phyloP scores from a whole-genome alignment of 2,329 filamentous ascomycete species.

The Fusarium irregulare region DNA sequence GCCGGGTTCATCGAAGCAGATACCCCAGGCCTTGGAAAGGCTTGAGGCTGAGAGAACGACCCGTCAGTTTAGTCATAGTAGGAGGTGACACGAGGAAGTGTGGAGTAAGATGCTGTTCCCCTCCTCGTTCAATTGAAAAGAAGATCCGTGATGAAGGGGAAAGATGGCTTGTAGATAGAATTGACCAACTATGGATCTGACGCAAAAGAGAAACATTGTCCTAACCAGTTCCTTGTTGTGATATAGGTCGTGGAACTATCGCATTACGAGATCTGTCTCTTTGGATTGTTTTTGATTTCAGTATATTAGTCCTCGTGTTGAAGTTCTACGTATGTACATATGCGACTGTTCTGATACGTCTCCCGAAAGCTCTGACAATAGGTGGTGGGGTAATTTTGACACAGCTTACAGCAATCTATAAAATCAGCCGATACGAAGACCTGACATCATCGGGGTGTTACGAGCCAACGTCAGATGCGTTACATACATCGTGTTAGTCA shows the following conservation, averaged over 20 bases:
- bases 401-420: conserved; percentile 10
- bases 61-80: conserved; percentile 18
- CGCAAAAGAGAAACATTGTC: conserved; percentile 4
- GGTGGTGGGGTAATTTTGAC: conserved; percentile 25
- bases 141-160: conserved; percentile 5
- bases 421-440: conserved; percentile 20
- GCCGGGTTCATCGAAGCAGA: conserved; percentile 37
- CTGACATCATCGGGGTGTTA: conserved; percentile 33
- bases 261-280: background rate
- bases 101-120: conserved; percentile 6
- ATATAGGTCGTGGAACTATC: no score
- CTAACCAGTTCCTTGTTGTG: background rate
- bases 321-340: background rate
- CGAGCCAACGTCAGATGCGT: conserved; percentile 16
- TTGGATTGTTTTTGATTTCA: background rate
- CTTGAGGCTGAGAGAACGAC: conserved; percentile 34
- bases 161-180: conserved; percentile 23
- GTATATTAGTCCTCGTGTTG: background rate
- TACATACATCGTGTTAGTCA: conserved; percentile 3
- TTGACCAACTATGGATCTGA: conserved; percentile 18
- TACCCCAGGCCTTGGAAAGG: conserved; percentile 32
- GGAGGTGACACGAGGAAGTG: conserved; percentile 16
- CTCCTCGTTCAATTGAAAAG: conserved; percentile 37
- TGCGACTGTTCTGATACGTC: background rate
- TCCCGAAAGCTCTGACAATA: background rate